phyloP scores from a whole-genome alignment of 331 rosid species.

The Arachis monticola region DNA sequence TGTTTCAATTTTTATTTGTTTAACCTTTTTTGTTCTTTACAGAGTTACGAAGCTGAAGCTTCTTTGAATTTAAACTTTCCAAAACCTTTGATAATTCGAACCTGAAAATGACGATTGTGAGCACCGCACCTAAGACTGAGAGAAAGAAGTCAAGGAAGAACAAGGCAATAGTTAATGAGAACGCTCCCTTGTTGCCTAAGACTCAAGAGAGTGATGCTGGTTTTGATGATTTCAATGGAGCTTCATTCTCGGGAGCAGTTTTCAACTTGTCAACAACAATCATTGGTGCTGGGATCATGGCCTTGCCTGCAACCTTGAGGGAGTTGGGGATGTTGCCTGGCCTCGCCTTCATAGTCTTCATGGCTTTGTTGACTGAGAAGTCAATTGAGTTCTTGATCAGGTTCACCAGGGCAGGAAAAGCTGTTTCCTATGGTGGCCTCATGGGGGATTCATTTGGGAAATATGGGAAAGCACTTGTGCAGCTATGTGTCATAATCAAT shows the following conservation, averaged over 20 bases:
- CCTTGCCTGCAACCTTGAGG: conserved; percentile 96
- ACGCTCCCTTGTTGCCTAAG: conserved; percentile 88
- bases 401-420: conserved; percentile 84
- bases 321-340: conserved; percentile 85
- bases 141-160: conserved; percentile 61
- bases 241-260: conserved; percentile 96
- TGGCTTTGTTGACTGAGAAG: conserved; percentile 89
- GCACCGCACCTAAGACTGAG: conserved; percentile 62
- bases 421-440: conserved; percentile 79
- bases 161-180: conserved; percentile 66
- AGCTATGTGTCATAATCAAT: conserved; percentile 67
- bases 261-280: conserved; percentile 95
- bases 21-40: background rate
- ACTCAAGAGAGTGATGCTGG: conserved; percentile 56
- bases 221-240: conserved; percentile 92
- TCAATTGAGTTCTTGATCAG: conserved; percentile 83
- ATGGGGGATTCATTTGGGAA: conserved; percentile 96
- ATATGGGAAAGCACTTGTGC: conserved; percentile 68
- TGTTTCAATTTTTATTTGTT: conserved; percentile 15
- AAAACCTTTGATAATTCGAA: conserved; percentile 20
- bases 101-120: conserved; percentile 63
- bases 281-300: conserved; percentile 99
- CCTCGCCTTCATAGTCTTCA: conserved; percentile 63
- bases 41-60: conserved; percentile 42
- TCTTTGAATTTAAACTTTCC: conserved; percentile 16